Evolutionary conservation across 2,329 filamentous ascomycete species (phyloP), one percentile per base, ranked within the genome.

Genomic region (Sporothrix globosa): DNA sequence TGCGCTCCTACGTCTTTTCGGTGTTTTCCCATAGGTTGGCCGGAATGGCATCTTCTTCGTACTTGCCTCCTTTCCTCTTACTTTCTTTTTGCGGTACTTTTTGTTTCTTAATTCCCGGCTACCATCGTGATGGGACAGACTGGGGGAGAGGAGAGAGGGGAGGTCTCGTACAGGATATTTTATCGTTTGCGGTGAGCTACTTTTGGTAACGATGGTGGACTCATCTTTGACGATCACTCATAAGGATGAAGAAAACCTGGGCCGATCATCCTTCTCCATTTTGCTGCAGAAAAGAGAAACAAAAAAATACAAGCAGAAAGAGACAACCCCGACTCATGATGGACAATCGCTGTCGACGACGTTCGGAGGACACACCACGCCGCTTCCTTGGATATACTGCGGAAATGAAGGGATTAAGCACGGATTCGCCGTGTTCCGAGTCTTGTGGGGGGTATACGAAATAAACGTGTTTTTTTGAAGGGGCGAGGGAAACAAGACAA

Each of bases 401-500:
- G 58, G 58, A 46, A 46, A 46, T 63, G 58, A 27, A 34, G 34
- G 7, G 34, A 34, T 7, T 13, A 21, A 13, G 58, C 4, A 46
- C 58, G 58, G 58, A 46, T 63, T 27, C 58, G 39, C 39, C 58
- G 58, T 63, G 39, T 63, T 63, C 58, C 58, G 58, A n/a, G 39
- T 11, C 19, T 41, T 46, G 58, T 34, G 58, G 39, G 58, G 24
- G n/a, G 17, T 4, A 24, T 17, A 34, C 9, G 34, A 2, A 14
- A 60, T 34, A 58, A 39, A 39, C 27, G 13, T 56, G 4, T 10
- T 34, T n/a, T n/a, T n/a, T n/a, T n/a, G n/a, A n/a, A n/a, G n/a
- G n/a, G 54, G 34, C 34, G 34, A 39, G 30, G 11, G 14, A 60
- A 19, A 19, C 19, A 13, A n/a, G 56, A 44, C 30, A 2, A 41